Percentiles rank a stretch among this genome's conserved stretches.
Evolutionary conservation across 352 stramenopile species (phyloP).

Genomic region (Globisporangium paroecandrum): DNA sequence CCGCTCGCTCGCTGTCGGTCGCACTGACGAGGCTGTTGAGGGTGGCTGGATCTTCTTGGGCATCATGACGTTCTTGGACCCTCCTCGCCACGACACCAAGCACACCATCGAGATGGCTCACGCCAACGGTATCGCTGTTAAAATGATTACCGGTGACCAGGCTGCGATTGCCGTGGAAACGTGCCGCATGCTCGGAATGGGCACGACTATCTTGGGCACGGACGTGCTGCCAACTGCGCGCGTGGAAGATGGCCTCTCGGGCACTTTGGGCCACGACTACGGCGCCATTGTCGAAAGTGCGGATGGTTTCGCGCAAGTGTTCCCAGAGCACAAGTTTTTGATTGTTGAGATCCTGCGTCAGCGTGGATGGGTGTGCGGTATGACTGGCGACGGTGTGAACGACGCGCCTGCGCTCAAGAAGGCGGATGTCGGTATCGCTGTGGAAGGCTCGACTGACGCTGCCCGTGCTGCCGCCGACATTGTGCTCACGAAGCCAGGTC

Average conservation of each 20-base stretch:
- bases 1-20: constrained; percentile 85
- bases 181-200: constrained; percentile 89
- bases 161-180: constrained; percentile 92
- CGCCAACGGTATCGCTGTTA: constrained; percentile 92
- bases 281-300: constrained; percentile 88
- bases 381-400: constrained; percentile 77
- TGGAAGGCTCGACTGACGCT: constrained; percentile 85
- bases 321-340: constrained; percentile 91
- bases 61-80: constrained; percentile 95
- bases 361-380: constrained; percentile 67
- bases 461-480: constrained; percentile 91
- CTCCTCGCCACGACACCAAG: constrained; percentile 93
- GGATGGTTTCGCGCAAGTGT: constrained; percentile 93
- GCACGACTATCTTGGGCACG: constrained; percentile 80
- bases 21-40: constrained; percentile 66
- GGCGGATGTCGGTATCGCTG: constrained; percentile 71
- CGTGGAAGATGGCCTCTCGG: constrained; percentile 60
- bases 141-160: constrained; percentile 97
- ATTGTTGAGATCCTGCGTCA: constrained; percentile 86
- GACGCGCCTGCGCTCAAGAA: constrained; percentile 69
- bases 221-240: constrained; percentile 60
- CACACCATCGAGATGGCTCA: constrained; percentile 91
- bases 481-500: constrained; percentile 90
- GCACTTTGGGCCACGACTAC: constrained; percentile 48
- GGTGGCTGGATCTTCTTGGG: constrained; percentile 92